Percentiles rank a stretch among this genome's conserved stretches.
Evolutionary conservation across 202 grass and related monocot species (phyloP).

Genomic region (Cymbopogon flexuosus): DNA sequence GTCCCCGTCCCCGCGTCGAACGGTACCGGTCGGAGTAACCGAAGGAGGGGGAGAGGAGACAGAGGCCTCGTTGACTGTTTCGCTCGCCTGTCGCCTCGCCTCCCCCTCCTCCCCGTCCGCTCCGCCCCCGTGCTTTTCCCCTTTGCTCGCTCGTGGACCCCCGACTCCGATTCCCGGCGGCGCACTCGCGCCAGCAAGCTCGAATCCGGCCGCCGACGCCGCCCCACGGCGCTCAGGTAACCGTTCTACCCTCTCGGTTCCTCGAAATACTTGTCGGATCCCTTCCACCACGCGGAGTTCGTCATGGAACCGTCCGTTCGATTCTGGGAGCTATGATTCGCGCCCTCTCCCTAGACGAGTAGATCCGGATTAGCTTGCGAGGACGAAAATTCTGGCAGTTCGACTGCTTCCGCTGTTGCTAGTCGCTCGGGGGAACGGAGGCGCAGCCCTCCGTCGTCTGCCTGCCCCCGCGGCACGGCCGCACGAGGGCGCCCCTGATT

Average conservation of each 20-base stretch:
- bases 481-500: background rate
- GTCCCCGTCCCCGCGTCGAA: background rate
- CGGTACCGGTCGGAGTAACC: background rate
- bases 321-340: constrained; percentile 10
- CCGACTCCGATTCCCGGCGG: background rate
- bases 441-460: background rate
- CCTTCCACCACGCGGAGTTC: background rate
- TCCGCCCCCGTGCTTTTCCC: background rate
- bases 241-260: background rate
- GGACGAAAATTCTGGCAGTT: background rate
- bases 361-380: constrained; percentile 32
- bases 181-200: background rate
- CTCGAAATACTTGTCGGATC: background rate
- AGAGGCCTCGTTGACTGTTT: constrained; percentile 30
- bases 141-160: background rate
- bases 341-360: background rate
- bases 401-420: background rate
- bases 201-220: background rate
- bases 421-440: background rate
- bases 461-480: background rate
- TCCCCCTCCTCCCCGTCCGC: background rate
- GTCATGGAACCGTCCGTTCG: background rate
- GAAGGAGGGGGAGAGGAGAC: background rate
- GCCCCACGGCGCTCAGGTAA: constrained; percentile 23
- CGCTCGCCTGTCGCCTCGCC: background rate